Percentiles rank a stretch among this genome's conserved stretches.
phyloP scores from a whole-genome alignment of 495 filamentous ascomycete species.

The Staphylotrichum longicolle region DNA sequence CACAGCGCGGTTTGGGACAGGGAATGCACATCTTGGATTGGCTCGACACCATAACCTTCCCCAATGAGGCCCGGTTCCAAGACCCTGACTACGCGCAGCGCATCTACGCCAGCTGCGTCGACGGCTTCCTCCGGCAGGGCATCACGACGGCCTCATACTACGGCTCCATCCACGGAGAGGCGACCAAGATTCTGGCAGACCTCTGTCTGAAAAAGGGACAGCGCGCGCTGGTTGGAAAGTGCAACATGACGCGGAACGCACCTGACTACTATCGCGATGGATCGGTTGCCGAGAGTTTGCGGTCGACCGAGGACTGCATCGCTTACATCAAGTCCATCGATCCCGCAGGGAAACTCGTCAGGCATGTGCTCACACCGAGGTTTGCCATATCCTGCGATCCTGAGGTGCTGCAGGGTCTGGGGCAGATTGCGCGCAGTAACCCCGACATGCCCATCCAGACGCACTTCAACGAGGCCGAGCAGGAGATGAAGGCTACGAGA shows the following conservation, averaged over 20 bases:
- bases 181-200: conserved; percentile 59
- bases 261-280: conserved; percentile 59
- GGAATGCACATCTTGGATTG: conserved; percentile 59
- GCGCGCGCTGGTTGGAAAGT: conserved; percentile 64
- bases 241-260: conserved; percentile 62
- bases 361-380: conserved; percentile 59
- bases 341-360: conserved; percentile 47
- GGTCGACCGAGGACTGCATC: conserved; percentile 54
- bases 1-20: conserved; percentile 58
- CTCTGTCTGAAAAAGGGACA: conserved; percentile 57
- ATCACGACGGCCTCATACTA: conserved; percentile 68
- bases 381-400: conserved; percentile 61
- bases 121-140: conserved; percentile 59
- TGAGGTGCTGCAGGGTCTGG: conserved; percentile 53
- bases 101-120: conserved; percentile 54
- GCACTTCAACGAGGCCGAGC: conserved; percentile 60
- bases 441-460: conserved; percentile 60
- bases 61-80: conserved; percentile 57
- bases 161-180: conserved; percentile 56
- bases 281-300: conserved; percentile 47
- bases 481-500: conserved; percentile 53
- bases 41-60: conserved; percentile 60
- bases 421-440: conserved; percentile 48
- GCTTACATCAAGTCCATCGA: conserved; percentile 44
- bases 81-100: conserved; percentile 52